phyloP scores from a whole-genome alignment of 176 grass and related monocot genomes.

The Aechmea fasciata region DNA sequence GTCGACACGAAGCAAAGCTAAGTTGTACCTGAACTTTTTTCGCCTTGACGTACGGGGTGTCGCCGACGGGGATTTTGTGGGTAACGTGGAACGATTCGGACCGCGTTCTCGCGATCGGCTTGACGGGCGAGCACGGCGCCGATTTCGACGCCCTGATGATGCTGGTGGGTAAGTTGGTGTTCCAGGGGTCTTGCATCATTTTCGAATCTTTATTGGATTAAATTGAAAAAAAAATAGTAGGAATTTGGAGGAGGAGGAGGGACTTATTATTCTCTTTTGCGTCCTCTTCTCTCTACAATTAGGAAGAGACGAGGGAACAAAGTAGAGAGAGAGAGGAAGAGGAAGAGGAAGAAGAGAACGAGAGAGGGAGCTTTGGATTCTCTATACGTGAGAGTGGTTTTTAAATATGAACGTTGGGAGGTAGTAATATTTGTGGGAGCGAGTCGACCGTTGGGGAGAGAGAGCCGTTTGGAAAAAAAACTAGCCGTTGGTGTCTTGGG shows the following conservation, averaged over 20 bases:
- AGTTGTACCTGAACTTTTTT: conserved; percentile 76
- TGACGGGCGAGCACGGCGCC: conserved; percentile 67
- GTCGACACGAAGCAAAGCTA: not conserved
- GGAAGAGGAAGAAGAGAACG: not conserved
- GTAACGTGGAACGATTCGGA: conserved; percentile 72
- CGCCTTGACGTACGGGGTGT: conserved; percentile 83
- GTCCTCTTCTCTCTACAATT: conserved; percentile 23
- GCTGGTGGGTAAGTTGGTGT: conserved; percentile 11
- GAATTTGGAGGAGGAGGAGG: not conserved
- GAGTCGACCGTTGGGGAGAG: conserved; percentile 53
- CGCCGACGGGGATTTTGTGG: conserved; percentile 88
- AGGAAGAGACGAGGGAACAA: not conserved
- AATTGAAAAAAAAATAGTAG: too few species aligned
- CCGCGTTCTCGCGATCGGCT: conserved; percentile 38
- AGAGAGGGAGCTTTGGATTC: conserved; percentile 28
- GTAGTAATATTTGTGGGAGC: not conserved
- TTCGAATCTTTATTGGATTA: not conserved
- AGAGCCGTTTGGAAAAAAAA: conserved; percentile 45
- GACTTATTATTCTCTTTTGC: not conserved
- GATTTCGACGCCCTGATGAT: conserved; percentile 53
- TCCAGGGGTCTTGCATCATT: conserved; percentile 54
- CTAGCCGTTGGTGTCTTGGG: conserved; percentile 22
- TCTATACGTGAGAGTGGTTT: not conserved
- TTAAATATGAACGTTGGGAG: conserved; percentile 16
- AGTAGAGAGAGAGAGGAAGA: not conserved